Conservation (phyloP, 345 rosid genomes). For the Aethionema arabicum region DNA sequence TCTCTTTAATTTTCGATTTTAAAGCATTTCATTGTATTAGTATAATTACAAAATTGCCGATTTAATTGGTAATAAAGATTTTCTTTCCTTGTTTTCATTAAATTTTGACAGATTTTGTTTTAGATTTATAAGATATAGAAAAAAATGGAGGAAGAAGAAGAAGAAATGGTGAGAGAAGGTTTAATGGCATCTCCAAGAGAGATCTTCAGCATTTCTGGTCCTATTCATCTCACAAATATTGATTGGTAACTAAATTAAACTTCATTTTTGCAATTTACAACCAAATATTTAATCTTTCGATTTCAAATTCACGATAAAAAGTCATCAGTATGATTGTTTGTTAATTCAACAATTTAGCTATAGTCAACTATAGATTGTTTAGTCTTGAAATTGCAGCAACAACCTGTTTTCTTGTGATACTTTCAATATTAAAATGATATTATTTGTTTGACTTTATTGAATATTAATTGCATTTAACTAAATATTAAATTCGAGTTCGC, state of each 20-base stretch:
- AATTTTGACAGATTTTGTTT: background rate
- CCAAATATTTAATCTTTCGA: conserved; percentile 23
- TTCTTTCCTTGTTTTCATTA: background rate
- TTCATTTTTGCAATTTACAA: conserved; percentile 7
- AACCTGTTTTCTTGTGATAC: background rate
- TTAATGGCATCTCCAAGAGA: conserved; percentile 40
- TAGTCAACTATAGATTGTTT: conserved; percentile 8
- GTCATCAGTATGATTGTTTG: background rate
- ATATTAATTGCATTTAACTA: conserved; percentile 1
- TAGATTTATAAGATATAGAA: conserved; percentile 11
- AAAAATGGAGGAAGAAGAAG: conserved; percentile 36
- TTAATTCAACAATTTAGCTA: conserved; percentile 19
- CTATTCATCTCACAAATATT: conserved; percentile 50
- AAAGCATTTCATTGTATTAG: background rate
- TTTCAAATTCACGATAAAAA: background rate
- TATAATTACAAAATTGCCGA: background rate
- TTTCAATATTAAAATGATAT: too few relatives aligned
- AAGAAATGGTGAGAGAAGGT: conserved; percentile 34
- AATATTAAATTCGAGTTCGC: too few relatives aligned
- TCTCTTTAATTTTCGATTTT: background rate
- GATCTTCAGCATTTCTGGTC: conserved; percentile 58
- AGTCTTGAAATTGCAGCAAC: background rate
- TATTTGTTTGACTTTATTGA: background rate
- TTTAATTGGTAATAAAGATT: background rate
- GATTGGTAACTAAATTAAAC: conserved; percentile 48